A percentile compares a stretch with the other conserved stretches of the same genome.
Conservation (phyloP, 805 yeast species). For the Candida sphagnicola region DNA sequence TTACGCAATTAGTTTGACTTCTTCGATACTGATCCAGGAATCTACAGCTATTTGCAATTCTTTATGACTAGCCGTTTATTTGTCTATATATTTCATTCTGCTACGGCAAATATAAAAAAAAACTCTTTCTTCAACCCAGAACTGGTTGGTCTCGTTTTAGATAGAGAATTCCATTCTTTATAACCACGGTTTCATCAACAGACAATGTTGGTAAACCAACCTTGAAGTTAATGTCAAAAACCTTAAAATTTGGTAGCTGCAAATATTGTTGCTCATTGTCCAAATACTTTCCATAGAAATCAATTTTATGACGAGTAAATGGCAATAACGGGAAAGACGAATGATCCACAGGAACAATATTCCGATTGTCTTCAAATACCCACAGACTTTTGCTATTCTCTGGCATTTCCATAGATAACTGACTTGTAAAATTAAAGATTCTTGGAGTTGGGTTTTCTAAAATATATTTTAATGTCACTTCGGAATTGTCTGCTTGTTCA, state of each 20-base stretch:
- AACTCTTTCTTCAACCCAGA: background rate
- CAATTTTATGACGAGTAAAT: constrained; percentile 45
- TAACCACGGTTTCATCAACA: constrained; percentile 14
- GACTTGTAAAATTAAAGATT: constrained; percentile 58
- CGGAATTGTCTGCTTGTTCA: constrained; percentile 9
- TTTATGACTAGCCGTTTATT: too few species aligned
- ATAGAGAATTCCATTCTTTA: constrained; percentile 12
- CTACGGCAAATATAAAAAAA: background rate
- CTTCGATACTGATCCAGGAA: too few species aligned
- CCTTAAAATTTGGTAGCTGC: constrained; percentile 57
- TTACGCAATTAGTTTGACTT: too few species aligned
- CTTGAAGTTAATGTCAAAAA: constrained; percentile 65
- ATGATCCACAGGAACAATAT: constrained; percentile 28
- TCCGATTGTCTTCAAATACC: constrained; percentile 19
- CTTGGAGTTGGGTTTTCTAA: constrained; percentile 76
- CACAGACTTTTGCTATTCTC: constrained; percentile 14
- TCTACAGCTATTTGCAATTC: too few species aligned
- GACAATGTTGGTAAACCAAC: constrained; percentile 50
- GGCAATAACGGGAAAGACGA: constrained; percentile 54
- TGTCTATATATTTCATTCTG: background rate
- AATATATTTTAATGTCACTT: constrained; percentile 40
- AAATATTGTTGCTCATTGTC: constrained; percentile 9
- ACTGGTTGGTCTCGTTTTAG: constrained; percentile 7
- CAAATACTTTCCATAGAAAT: constrained; percentile 20
- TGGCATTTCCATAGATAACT: constrained; percentile 24